phyloP scores from a whole-genome alignment of 176 grass and related monocot genomes.

The Microstegium vimineum region DNA sequence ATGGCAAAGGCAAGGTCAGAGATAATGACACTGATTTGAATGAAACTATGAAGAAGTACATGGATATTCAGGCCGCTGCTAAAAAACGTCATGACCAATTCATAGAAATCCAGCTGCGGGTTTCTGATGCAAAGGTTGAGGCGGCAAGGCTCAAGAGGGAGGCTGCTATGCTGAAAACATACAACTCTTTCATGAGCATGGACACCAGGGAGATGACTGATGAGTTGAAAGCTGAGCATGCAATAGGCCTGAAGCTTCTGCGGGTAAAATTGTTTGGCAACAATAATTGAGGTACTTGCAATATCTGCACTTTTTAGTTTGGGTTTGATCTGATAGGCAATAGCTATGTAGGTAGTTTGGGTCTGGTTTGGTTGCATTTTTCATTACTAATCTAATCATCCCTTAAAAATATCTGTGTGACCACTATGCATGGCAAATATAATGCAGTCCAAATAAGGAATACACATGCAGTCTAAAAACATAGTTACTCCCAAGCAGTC shows the following conservation, averaged over 20 bases:
- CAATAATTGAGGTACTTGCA: conserved; percentile 7
- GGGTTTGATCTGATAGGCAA: background rate
- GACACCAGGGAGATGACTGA: conserved; percentile 20
- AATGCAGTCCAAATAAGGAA: background rate
- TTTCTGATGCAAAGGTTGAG: conserved; percentile 26
- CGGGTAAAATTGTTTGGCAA: conserved; percentile 16
- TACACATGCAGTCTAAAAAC: background rate
- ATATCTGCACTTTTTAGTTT: background rate
- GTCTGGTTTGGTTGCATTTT: background rate
- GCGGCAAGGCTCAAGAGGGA: conserved; percentile 17
- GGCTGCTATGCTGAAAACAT: conserved; percentile 19
- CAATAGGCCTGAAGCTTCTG: conserved; percentile 7
- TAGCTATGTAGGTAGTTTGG: background rate
- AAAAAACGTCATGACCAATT: conserved; percentile 28
- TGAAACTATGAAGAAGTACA: conserved; percentile 18
- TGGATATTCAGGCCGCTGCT: background rate
- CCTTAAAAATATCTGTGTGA: background rate
- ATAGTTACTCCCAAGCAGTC: background rate
- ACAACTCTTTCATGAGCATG: conserved; percentile 9
- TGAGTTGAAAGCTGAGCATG: conserved; percentile 13
- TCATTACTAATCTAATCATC: background rate
- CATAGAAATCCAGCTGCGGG: background rate
- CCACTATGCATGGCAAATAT: background rate
- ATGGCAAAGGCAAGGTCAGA: background rate
- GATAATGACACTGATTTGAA: background rate